Evolutionary conservation across 371 early-diverging fungal species (phyloP).

Genomic region (Haplosporangium sp.): DNA sequence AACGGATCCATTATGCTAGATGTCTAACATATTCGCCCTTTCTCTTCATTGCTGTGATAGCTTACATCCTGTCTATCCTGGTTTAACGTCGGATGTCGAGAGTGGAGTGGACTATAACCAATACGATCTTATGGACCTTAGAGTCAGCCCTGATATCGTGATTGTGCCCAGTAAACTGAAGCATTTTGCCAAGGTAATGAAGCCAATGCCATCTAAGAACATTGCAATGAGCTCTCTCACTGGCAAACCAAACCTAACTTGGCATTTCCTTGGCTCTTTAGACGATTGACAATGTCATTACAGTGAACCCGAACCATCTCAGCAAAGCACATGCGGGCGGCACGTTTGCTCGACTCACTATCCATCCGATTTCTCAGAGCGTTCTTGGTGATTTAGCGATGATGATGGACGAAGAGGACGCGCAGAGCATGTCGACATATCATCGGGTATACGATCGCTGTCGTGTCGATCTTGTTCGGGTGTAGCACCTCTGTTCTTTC

Average conservation of each 20-base stretch:
- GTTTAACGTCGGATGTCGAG: slow-evolving; percentile 26
- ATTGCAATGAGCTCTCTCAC: not conserved
- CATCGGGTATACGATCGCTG: slow-evolving; percentile 58
- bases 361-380: slow-evolving; percentile 66
- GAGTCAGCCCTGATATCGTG: slow-evolving; percentile 83
- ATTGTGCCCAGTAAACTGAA: slow-evolving; percentile 78
- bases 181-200: slow-evolving; percentile 68
- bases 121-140: slow-evolving; percentile 83
- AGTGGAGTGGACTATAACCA: slow-evolving; percentile 51
- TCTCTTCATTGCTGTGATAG: not conserved
- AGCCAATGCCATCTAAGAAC: not conserved
- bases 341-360: slow-evolving; percentile 76
- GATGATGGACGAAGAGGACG: slow-evolving; percentile 43
- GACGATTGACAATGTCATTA: slow-evolving; percentile 72
- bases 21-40: not conserved
- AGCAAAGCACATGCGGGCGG: slow-evolving; percentile 75
- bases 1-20: too few species aligned
- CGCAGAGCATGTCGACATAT: slow-evolving; percentile 24
- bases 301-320: slow-evolving; percentile 85
- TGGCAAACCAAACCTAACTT: too few species aligned
- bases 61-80: slow-evolving; percentile 49
- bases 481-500: slow-evolving; percentile 47
- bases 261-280: slow-evolving; percentile 8
- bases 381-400: slow-evolving; percentile 26
- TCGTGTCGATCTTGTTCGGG: slow-evolving; percentile 71